phyloP scores from a whole-genome alignment of 768 basidiomycete genomes.

The Pleurotus eryngii region DNA sequence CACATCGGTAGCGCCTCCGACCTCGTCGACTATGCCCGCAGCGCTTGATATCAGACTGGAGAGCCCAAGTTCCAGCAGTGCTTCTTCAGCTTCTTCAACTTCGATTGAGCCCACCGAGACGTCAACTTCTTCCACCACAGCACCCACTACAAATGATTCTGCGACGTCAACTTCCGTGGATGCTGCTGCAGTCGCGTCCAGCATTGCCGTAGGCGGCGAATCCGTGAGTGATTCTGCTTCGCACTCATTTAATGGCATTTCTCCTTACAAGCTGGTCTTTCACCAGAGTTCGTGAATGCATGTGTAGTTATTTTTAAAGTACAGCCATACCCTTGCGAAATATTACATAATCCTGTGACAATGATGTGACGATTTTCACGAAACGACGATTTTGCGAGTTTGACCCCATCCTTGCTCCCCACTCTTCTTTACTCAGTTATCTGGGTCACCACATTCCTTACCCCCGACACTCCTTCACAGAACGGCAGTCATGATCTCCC shows the following conservation, averaged over 20 bases:
- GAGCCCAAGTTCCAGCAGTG: neutral
- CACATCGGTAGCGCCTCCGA: constrained; percentile 14
- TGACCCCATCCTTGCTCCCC: neutral
- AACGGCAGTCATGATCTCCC: neutral
- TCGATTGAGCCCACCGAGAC: neutral
- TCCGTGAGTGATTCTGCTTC: neutral
- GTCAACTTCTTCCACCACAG: neutral
- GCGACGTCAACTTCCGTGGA: constrained; percentile 20
- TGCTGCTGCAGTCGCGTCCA: constrained; percentile 29
- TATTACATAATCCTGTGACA: neutral
- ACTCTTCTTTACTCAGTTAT: neutral
- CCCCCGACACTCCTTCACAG: constrained; percentile 1
- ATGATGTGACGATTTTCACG: neutral
- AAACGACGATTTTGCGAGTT: neutral
- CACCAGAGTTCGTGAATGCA: neutral
- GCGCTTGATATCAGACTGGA: constrained; percentile 22
- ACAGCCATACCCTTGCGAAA: neutral
- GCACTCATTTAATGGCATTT: too few species aligned
- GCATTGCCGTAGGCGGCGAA: constrained; percentile 23
- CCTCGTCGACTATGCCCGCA: constrained; percentile 15
- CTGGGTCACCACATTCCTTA: constrained; percentile 4
- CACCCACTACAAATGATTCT: constrained; percentile 10
- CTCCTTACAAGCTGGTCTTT: neutral
- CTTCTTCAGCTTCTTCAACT: neutral
- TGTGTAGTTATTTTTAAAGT: too few species aligned